phyloP scores from a whole-genome alignment of 805 yeast species.

The Blastobotrys robertii region DNA sequence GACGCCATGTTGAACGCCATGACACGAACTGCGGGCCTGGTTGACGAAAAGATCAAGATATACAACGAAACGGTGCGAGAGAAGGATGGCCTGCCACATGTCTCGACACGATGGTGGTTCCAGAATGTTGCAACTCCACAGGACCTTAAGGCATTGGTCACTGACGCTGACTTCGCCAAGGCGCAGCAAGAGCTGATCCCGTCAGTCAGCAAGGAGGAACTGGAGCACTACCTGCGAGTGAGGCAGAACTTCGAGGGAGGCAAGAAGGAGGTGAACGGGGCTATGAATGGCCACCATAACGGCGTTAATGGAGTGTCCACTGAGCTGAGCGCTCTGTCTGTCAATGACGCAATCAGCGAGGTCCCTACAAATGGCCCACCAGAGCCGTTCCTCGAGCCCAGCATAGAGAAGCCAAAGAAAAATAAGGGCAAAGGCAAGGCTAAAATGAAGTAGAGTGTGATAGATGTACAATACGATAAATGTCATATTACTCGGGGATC shows the following conservation, averaged over 20 bases:
- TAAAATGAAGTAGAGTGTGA: neutral
- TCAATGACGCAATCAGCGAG: neutral
- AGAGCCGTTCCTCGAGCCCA: neutral
- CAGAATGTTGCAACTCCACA: conserved; percentile 61
- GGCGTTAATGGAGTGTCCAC: neutral
- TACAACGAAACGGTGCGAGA: conserved; percentile 34
- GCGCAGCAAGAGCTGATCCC: conserved; percentile 68
- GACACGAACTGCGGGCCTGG: conserved; percentile 75
- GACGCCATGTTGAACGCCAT: conserved; percentile 95
- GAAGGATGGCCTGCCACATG: conserved; percentile 18
- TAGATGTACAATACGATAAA: too few species aligned
- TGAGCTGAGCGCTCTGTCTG: neutral
- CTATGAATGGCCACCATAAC: neutral
- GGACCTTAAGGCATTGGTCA: conserved; percentile 62
- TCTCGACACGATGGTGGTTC: conserved; percentile 82
- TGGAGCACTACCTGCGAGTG: conserved; percentile 71
- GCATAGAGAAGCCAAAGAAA: neutral
- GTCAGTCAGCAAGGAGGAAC: conserved; percentile 79
- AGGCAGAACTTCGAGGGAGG: conserved; percentile 75
- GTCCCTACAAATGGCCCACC: neutral
- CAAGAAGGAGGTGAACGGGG: conserved; percentile 23
- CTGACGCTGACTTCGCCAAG: conserved; percentile 63
- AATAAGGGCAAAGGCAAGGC: conserved; percentile 4
- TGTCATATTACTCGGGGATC: too few species aligned
- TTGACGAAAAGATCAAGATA: conserved; percentile 51